Conservation (phyloP, 2,329 filamentous ascomycete species). For the Neoascochyta sp. region DNA sequence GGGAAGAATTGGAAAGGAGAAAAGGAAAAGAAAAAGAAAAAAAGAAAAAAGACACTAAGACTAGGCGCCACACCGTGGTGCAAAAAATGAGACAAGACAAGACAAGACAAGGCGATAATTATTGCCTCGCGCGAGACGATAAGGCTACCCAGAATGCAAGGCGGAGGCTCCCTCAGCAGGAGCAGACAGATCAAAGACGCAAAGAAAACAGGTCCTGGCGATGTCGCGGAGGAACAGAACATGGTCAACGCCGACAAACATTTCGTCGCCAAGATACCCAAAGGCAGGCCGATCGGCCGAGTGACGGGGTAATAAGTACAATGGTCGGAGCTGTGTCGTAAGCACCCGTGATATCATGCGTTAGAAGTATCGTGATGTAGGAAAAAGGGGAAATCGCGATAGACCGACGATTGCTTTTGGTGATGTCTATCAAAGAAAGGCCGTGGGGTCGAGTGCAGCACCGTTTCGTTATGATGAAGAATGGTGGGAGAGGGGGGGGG, state of each 20-base stretch:
- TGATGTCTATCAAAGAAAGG: no score
- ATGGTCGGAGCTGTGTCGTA: constrained; percentile 10
- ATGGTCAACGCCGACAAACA: no score
- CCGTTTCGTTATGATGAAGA: no score
- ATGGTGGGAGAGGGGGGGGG: no score
- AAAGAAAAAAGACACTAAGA: no score
- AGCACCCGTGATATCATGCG: constrained; percentile 11
- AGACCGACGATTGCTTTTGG: no score
- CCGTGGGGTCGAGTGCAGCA: no score
- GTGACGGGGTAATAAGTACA: constrained; percentile 11
- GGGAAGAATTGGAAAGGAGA: no score
- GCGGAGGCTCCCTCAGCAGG: constrained; percentile 7
- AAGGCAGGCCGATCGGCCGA: constrained; percentile 5
- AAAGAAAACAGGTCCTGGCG: constrained; percentile 1
- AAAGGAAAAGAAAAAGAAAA: no score
- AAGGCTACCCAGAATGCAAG: constrained; percentile 5
- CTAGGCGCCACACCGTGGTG: no score
- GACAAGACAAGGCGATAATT: constrained; percentile 1
- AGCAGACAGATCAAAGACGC: constrained; percentile 4
- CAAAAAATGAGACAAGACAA: not conserved
- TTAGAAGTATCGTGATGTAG: constrained; percentile 10
- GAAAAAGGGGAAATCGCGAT: constrained; percentile 5
- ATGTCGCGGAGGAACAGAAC: no score
- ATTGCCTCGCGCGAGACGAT: constrained; percentile 5
- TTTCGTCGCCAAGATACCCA: constrained; percentile 5